Conservation (phyloP, 805 yeast genomes). For the Tetrapisispora nanseiensis region DNA sequence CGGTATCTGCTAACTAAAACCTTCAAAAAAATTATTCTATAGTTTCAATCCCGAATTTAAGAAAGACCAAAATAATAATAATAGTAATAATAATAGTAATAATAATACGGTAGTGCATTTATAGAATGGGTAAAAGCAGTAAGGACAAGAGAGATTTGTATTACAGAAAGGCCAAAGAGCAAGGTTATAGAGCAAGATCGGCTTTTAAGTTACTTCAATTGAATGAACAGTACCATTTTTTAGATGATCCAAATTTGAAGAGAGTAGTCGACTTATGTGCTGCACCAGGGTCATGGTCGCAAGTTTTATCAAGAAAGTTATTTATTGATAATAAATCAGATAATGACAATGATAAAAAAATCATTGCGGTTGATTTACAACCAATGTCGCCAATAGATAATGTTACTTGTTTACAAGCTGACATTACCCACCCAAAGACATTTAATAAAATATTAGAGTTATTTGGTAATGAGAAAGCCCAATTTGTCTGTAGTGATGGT, state of each 20-base stretch:
- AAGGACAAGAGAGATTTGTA: conserved; percentile 91
- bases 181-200: conserved; percentile 95
- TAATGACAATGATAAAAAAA: conserved; percentile 43
- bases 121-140: conserved; percentile 80
- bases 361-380: conserved; percentile 91
- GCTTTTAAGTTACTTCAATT: conserved; percentile 89
- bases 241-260: conserved; percentile 49
- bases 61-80: background rate
- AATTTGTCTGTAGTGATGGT: conserved; percentile 93
- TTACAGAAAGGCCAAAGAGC: conserved; percentile 90
- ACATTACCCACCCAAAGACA: conserved; percentile 92
- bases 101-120: background rate
- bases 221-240: conserved; percentile 79
- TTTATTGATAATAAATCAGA: conserved; percentile 33
- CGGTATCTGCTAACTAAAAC: too few relatives aligned
- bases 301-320: conserved; percentile 70
- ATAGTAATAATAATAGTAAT: too few relatives aligned
- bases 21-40: too few relatives aligned
- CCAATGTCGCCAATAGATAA: conserved; percentile 96
- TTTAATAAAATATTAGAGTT: conserved; percentile 61
- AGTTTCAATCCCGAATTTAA: too few relatives aligned
- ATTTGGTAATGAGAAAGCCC: conserved; percentile 90
- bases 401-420: conserved; percentile 87
- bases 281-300: conserved; percentile 98
- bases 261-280: conserved; percentile 96